phyloP scores from a whole-genome alignment of 139 green algal species.

The Coccomyxa sp. region DNA sequence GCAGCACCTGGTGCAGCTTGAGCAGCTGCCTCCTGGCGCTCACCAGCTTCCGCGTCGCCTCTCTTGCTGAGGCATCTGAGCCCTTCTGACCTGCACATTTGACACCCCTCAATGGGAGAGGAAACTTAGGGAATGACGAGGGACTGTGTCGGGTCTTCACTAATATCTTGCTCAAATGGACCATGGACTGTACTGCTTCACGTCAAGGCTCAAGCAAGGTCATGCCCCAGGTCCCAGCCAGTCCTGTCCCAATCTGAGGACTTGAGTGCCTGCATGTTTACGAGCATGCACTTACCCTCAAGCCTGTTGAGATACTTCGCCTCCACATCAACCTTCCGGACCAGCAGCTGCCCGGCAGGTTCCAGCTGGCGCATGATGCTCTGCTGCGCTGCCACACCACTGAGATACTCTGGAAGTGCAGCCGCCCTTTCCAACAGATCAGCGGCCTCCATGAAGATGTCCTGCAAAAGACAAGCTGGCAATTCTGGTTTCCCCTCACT shows the following conservation, averaged over 20 bases:
- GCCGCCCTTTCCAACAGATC: no score
- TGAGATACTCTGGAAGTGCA: no score
- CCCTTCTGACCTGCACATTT: conserved; percentile 56
- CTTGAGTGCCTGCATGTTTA: background rate
- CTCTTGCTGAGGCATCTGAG: conserved; percentile 56
- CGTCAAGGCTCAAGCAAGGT: no score
- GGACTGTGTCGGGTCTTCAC: background rate
- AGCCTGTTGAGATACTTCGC: conserved; percentile 71
- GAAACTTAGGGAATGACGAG: background rate
- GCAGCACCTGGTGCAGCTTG: conserved; percentile 40
- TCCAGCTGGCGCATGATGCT: conserved; percentile 52
- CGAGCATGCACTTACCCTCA: conserved; percentile 44
- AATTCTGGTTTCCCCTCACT: no score
- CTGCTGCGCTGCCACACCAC: conserved; percentile 10
- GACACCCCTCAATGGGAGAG: background rate
- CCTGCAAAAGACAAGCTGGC: no score
- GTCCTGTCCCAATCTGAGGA: background rate
- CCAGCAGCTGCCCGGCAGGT: conserved; percentile 63
- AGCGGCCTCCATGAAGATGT: no score
- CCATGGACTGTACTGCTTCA: no score
- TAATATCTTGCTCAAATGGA: no score
- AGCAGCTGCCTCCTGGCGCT: conserved; percentile 40
- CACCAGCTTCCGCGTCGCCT: conserved; percentile 63
- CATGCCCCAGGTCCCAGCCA: no score
- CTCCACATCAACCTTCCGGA: conserved; percentile 60